Evolutionary conservation across 202 grass and related monocot species (phyloP), one percentile per base, ranked within the genome.

Genomic region (Schoenoplectus tabernaemontani): DNA sequence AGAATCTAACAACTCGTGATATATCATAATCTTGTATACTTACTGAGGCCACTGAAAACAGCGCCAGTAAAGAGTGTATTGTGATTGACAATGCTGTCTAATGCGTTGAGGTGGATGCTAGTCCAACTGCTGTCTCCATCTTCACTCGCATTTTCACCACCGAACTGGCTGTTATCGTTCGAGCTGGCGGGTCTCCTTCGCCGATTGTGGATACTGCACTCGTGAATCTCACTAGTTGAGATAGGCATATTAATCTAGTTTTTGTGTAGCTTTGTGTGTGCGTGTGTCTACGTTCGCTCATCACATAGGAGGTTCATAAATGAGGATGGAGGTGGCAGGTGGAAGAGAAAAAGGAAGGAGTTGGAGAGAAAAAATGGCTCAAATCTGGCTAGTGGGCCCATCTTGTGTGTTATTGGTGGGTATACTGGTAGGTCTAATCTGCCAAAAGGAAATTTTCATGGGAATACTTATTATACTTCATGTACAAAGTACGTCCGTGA

Each of bases 41-140:
- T 61, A 78, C 76, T 61, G 38, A 88, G 56, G 57, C 82, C 78
- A 43, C 72, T 66, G 56, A 88, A 88, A 70, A 79, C 78, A 15
- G 78, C 87, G 50, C 67, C 47, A n/a, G 87, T 88, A 54, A 88
- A 82, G 66, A 88, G 82, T 17, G 86, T 81, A 68, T 88, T 88
- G 7, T 84, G 54, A 17, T 37, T 69, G 77, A 84, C 72, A 81
- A 88, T 87, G 76, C 17, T 65, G 15, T 84, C 81, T 15, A 88
- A 47, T 15, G 86, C 82, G 9, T 69, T 88, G 66, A 76, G 72
- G 26, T 82, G 62, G 30, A 70, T 54, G 64, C 28, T 82, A 42
- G 64, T 82, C 64, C 64, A 70, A 46, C 32, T 72, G 17, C 15
- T 47, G 9, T 82, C 32, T 0, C 64, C 32, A 42, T 71, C 62